phyloP scores from a whole-genome alignment of 306 rosid genomes.

The Ziziphus jujuba region DNA sequence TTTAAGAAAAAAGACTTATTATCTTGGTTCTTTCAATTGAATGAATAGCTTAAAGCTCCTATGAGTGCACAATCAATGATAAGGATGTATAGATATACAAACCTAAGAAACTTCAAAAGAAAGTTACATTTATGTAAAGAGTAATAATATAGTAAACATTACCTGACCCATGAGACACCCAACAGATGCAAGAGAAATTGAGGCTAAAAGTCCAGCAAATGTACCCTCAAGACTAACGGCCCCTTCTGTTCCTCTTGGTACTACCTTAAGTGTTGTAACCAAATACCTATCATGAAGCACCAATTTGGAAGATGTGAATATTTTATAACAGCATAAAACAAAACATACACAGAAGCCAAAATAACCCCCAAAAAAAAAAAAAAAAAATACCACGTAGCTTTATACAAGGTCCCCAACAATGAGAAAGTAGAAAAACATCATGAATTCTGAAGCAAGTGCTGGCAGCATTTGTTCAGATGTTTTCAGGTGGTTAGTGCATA shows the following conservation, averaged over 20 bases:
- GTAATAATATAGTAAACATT: slow-evolving; percentile 27
- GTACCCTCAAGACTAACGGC: slow-evolving; percentile 96
- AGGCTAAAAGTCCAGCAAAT: slow-evolving; percentile 84
- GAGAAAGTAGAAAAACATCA: not conserved
- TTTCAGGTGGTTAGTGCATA: not conserved
- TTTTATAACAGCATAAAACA: slow-evolving; percentile 6
- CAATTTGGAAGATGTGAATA: slow-evolving; percentile 6
- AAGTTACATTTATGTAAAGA: not conserved
- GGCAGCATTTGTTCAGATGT: not conserved
- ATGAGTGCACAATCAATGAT: no score
- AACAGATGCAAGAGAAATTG: slow-evolving; percentile 63
- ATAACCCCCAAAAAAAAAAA: no score
- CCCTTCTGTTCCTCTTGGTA: slow-evolving; percentile 99
- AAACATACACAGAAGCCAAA: not conserved
- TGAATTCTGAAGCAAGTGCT: not conserved
- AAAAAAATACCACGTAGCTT: slow-evolving; percentile 1
- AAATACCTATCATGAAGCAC: slow-evolving; percentile 60
- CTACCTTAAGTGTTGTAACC: slow-evolving; percentile 83
- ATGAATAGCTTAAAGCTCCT: no score
- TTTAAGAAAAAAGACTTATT: no score
- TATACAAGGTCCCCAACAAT: no score
- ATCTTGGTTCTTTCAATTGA: no score
- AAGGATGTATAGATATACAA: not conserved
- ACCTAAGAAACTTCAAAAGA: not conserved
- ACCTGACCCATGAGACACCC: slow-evolving; percentile 76